A percentile compares a stretch with the other conserved stretches of the same genome.
These are phyloP conservation scores for Ganoderma sinense DNA, from an alignment of 1,284 basidiomycete genomes.

Conservation along the genomic window DNA sequence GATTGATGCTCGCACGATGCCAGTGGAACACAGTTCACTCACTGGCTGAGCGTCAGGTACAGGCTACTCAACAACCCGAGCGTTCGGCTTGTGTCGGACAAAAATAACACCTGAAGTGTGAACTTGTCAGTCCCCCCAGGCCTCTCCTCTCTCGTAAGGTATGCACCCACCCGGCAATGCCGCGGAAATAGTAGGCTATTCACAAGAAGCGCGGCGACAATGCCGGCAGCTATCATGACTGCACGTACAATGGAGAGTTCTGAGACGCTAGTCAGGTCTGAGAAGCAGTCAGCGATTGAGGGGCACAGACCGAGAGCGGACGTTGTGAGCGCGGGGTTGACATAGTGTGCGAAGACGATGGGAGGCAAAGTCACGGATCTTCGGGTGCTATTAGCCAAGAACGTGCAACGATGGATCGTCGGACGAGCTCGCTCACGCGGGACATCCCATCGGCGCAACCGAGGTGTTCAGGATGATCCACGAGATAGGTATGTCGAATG, in stretches of 20 bases:
- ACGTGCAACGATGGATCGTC: neutral
- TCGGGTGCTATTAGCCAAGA: constrained; percentile 10
- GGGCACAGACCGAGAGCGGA: constrained; percentile 43
- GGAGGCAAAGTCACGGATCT: constrained; percentile 57
- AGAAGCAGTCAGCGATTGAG: neutral
- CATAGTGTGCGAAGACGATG: constrained; percentile 50
- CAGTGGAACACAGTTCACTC: constrained; percentile 21
- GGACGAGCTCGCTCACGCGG: constrained; percentile 45
- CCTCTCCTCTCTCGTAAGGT: constrained; percentile 6
- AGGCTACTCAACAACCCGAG: constrained; percentile 51
- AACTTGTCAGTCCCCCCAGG: constrained; percentile 3
- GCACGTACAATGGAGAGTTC: constrained; percentile 51
- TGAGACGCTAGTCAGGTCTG: constrained; percentile 30
- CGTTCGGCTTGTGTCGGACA: constrained; percentile 49
- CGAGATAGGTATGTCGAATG: constrained; percentile 54
- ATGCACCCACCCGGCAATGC: constrained; percentile 50
- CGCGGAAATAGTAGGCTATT: constrained; percentile 57
- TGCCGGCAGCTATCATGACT: constrained; percentile 53
- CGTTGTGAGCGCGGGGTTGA: constrained; percentile 36
- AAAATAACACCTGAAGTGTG: constrained; percentile 50
- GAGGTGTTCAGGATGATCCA: constrained; percentile 53
- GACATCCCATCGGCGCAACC: constrained; percentile 52
- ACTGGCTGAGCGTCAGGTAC: constrained; percentile 56
- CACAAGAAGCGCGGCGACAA: constrained; percentile 53
- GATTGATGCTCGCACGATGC: constrained; percentile 7